A percentile compares a stretch with the other conserved stretches of the same genome.
phyloP scores from a whole-genome alignment of 257 asterid species.

The Salvia miltiorrhiza region DNA sequence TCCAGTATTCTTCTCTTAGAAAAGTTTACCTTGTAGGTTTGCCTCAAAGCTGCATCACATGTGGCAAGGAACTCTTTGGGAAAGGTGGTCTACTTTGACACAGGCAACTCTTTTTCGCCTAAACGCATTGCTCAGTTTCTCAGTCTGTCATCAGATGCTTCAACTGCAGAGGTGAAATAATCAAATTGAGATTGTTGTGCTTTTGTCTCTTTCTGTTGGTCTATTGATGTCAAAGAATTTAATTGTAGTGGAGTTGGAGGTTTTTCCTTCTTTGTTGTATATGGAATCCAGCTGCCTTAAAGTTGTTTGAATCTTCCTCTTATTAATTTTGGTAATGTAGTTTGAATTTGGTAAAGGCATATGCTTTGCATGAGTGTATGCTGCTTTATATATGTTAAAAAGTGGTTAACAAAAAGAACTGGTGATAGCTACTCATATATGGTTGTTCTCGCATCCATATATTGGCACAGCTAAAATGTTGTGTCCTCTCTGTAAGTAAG shows the following conservation, averaged over 20 bases:
- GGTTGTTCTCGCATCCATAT: not conserved
- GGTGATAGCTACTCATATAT: not conserved
- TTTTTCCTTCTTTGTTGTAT: not conserved
- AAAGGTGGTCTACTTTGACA: conserved; percentile 66
- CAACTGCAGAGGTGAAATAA: conserved; percentile 40
- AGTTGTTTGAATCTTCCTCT: not conserved
- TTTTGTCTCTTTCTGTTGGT: conserved; percentile 4
- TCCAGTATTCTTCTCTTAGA: conserved; percentile 4
- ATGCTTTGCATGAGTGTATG: not conserved
- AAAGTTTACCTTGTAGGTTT: conserved; percentile 41
- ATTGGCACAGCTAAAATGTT: not conserved
- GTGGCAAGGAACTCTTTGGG: conserved; percentile 49
- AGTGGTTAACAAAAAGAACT: not conserved
- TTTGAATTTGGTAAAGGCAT: not conserved
- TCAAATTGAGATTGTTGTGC: conserved; percentile 2
- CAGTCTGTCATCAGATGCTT: conserved; percentile 34
- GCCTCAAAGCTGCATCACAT: conserved; percentile 67
- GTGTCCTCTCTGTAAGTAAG: not conserved
- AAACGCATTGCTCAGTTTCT: conserved; percentile 67
- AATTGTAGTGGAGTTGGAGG: not conserved
- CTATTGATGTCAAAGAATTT: conserved; percentile 3
- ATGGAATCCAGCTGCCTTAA: conserved; percentile 5
- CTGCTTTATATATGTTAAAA: not conserved
- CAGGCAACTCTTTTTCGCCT: conserved; percentile 82
- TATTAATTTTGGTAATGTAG: not conserved